These are phyloP conservation scores for Candida glaebosa DNA, from an alignment of 805 yeast species.

Conservation along the genomic window DNA sequence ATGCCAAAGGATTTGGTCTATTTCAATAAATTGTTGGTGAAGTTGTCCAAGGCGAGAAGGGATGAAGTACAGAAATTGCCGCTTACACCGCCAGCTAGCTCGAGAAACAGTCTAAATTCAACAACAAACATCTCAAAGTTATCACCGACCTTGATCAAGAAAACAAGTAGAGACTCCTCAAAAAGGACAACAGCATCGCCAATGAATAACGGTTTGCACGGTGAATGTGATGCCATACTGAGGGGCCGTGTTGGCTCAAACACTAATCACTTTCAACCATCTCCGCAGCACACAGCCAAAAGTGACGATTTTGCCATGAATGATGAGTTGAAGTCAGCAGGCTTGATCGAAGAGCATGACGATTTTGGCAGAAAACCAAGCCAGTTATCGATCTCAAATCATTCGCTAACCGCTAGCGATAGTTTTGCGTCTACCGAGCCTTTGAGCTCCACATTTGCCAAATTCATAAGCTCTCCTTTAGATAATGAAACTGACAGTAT, in stretches of 20 bases:
- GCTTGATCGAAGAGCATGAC: background rate
- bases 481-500: background rate
- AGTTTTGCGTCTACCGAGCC: background rate
- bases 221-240: too few relatives aligned
- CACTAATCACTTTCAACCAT: too few relatives aligned
- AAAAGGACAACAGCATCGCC: background rate
- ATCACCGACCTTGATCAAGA: slow-evolving; percentile 1
- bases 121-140: background rate
- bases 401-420: background rate
- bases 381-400: background rate
- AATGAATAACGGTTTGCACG: too few relatives aligned
- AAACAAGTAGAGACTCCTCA: background rate
- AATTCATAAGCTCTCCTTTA: background rate
- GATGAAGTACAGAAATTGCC: background rate
- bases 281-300: too few relatives aligned
- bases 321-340: background rate
- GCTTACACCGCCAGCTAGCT: background rate
- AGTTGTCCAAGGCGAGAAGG: background rate
- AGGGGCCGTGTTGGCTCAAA: too few relatives aligned
- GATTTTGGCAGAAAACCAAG: background rate
- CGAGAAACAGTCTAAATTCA: background rate
- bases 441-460: background rate
- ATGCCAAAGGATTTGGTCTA: slow-evolving; percentile 3
- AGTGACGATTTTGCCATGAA: background rate
- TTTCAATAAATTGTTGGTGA: slow-evolving; percentile 2